Percentiles rank a stretch among this genome's conserved stretches.
These are phyloP conservation scores for Epichloe hybrida DNA, from an alignment of 2,329 filamentous ascomycete genomes.

Conservation along the genomic window DNA sequence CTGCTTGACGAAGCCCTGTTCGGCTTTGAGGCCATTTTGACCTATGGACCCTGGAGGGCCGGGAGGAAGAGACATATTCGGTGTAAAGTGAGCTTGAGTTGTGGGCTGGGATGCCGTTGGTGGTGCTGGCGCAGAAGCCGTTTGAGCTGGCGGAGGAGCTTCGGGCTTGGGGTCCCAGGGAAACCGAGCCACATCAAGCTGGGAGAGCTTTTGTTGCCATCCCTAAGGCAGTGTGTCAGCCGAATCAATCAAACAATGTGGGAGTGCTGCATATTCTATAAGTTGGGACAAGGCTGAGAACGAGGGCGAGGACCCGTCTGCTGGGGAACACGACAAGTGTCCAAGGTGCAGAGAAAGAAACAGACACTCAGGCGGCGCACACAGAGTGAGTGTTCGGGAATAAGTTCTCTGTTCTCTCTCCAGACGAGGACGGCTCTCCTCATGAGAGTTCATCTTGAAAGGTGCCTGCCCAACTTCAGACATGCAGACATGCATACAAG, in stretches of 20 bases:
- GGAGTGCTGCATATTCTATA: not conserved
- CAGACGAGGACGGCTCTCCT: not conserved
- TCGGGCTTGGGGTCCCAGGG: slow-evolving; percentile 89
- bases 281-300: not conserved
- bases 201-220: slow-evolving; percentile 87
- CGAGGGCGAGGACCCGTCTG: no score
- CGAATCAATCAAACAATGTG: slow-evolving; percentile 1
- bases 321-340: not conserved
- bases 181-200: slow-evolving; percentile 73
- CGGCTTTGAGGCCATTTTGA: slow-evolving; percentile 28
- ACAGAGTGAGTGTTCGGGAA: not conserved
- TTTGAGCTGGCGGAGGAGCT: slow-evolving; percentile 26
- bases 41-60: slow-evolving; percentile 15
- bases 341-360: not conserved
- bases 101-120: slow-evolving; percentile 9
- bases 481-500: no score
- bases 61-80: slow-evolving; percentile 18
- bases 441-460: not conserved
- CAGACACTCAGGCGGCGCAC: not conserved
- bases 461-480: not conserved
- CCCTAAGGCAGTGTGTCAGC: slow-evolving; percentile 39
- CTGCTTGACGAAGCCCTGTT: slow-evolving; percentile 31
- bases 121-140: slow-evolving; percentile 15
- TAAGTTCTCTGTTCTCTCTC: not conserved
- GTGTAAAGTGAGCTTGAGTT: slow-evolving; percentile 19